These are phyloP conservation scores for Isabelozyma heimii DNA, from an alignment of 805 yeast genomes.

Conservation along the genomic window DNA sequence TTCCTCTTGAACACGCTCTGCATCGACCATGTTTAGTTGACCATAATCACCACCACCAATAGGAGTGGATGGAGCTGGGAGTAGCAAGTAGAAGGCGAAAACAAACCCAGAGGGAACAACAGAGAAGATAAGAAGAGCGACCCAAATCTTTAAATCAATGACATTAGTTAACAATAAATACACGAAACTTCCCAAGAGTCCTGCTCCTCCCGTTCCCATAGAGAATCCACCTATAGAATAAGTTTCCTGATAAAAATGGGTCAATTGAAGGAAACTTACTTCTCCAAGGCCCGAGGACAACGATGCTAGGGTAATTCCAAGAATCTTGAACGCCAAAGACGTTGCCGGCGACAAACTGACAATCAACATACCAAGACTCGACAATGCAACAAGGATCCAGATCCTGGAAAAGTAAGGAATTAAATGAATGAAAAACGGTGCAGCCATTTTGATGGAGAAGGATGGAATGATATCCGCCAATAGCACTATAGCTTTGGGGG, in stretches of 20 bases:
- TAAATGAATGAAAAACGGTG: slow-evolving; percentile 77
- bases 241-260: slow-evolving; percentile 65
- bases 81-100: slow-evolving; percentile 18
- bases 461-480: slow-evolving; percentile 88
- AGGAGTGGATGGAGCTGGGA: slow-evolving; percentile 16
- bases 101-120: slow-evolving; percentile 54
- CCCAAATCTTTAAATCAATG: slow-evolving; percentile 50
- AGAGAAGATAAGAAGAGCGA: slow-evolving; percentile 56
- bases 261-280: slow-evolving; percentile 79
- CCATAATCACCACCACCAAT: slow-evolving; percentile 1
- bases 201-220: slow-evolving; percentile 96
- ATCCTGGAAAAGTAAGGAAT: slow-evolving; percentile 61
- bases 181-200: slow-evolving; percentile 74
- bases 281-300: slow-evolving; percentile 89
- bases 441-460: slow-evolving; percentile 61
- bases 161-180: slow-evolving; percentile 74
- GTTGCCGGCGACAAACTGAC: slow-evolving; percentile 45
- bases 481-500: slow-evolving; percentile 84
- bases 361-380: slow-evolving; percentile 71
- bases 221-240: slow-evolving; percentile 82
- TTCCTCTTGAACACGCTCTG: slow-evolving; percentile 1
- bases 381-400: slow-evolving; percentile 50
- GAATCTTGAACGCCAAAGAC: slow-evolving; percentile 39
- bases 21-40: slow-evolving; percentile 2
- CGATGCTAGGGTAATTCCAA: slow-evolving; percentile 80